Evolutionary conservation across 2,329 filamentous ascomycete genomes (phyloP).

Genomic region (Colletotrichum somersetense): DNA sequence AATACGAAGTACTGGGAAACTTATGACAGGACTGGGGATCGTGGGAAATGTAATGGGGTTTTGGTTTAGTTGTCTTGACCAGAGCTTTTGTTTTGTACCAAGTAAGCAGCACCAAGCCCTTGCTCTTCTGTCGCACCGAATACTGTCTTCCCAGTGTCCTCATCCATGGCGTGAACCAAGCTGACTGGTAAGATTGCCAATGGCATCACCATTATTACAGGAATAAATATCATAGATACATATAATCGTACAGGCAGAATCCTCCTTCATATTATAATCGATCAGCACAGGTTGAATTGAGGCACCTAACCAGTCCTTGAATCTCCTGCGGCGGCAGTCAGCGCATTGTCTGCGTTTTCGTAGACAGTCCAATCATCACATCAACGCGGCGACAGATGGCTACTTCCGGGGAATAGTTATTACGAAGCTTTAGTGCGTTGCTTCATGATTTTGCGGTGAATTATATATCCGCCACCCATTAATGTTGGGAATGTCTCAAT

Average conservation of each 20-base stretch:
- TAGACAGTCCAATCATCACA: neutral
- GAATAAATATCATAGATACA: too few relatives aligned
- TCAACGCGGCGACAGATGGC: neutral
- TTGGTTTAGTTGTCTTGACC: too few relatives aligned
- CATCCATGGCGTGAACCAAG: too few relatives aligned
- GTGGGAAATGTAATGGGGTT: too few relatives aligned
- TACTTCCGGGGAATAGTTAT: neutral
- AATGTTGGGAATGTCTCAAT: neutral
- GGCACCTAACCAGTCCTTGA: neutral
- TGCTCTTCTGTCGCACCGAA: too few relatives aligned
- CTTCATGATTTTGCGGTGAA: neutral
- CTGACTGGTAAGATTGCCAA: too few relatives aligned
- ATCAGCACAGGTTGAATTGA: neutral
- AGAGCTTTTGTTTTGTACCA: too few relatives aligned
- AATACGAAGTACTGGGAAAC: too few relatives aligned
- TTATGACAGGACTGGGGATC: too few relatives aligned
- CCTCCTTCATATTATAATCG: neutral
- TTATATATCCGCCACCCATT: neutral
- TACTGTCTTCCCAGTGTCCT: too few relatives aligned
- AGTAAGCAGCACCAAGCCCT: too few relatives aligned
- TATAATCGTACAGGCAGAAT: neutral
- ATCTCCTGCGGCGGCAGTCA: neutral
- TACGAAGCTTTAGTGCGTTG: neutral
- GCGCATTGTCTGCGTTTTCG: neutral
- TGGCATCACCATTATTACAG: too few relatives aligned